phyloP scores from a whole-genome alignment of 1,139 yeast genomes.

The Meyerozyma carpophila region DNA sequence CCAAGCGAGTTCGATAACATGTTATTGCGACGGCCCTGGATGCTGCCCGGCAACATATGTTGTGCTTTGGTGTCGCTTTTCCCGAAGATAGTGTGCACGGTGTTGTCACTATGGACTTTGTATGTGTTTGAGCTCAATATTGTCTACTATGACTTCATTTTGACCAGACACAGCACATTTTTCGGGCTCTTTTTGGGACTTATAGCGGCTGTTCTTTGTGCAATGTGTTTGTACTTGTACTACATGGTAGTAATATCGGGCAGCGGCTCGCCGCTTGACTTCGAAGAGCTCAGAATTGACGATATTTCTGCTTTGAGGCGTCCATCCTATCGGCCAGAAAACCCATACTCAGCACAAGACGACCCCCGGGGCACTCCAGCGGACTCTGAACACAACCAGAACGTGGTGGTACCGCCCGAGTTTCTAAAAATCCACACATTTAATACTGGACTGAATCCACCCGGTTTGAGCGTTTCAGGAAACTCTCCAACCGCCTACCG shows the following conservation, averaged over 20 bases:
- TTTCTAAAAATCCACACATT: neutral
- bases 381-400: neutral
- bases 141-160: constrained; percentile 14
- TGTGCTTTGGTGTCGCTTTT: constrained; percentile 47
- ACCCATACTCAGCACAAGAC: neutral
- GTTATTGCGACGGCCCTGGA: constrained; percentile 3
- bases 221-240: constrained; percentile 19
- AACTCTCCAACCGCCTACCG: constrained; percentile 24
- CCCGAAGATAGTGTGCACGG: constrained; percentile 54
- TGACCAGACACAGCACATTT: constrained; percentile 7
- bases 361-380: neutral
- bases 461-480: neutral
- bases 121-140: constrained; percentile 29
- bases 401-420: neutral
- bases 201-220: constrained; percentile 16
- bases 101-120: constrained; percentile 54
- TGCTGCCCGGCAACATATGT: constrained; percentile 24
- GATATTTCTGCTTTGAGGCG: constrained; percentile 7
- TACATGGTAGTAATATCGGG: constrained; percentile 9
- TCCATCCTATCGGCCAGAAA: neutral
- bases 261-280: constrained; percentile 21
- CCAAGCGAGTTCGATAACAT: neutral
- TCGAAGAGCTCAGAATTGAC: constrained; percentile 16
- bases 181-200: constrained; percentile 11
- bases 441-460: neutral